Percentiles rank a stretch among this genome's conserved stretches.
Conservation (phyloP, 2,329 filamentous ascomycete species). For the Trichoderma brevicompactum region DNA sequence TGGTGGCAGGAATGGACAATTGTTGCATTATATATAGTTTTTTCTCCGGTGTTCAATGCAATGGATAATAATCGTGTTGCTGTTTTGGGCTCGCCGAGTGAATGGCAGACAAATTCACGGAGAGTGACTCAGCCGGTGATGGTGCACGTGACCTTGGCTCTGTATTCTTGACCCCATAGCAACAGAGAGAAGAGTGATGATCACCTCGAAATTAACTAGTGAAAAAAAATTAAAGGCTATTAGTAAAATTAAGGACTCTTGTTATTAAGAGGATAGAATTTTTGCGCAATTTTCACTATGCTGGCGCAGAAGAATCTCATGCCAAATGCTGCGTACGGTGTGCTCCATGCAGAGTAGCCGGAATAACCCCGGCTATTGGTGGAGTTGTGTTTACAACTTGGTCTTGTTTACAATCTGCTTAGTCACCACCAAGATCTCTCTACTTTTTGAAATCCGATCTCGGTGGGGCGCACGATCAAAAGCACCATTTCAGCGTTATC, state of each 20-base stretch:
- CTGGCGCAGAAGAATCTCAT: too few species aligned
- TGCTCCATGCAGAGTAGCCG: too few species aligned
- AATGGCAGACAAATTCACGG: too few species aligned
- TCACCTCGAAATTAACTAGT: background rate
- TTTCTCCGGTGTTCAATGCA: background rate
- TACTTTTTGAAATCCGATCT: background rate
- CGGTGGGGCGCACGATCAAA: background rate
- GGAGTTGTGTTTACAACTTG: too few species aligned
- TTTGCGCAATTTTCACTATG: too few species aligned
- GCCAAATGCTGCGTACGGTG: too few species aligned
- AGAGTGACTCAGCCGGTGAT: background rate
- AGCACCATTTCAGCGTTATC: background rate
- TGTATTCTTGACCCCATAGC: background rate
- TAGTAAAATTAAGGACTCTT: too few species aligned
- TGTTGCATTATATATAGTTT: background rate
- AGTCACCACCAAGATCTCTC: background rate
- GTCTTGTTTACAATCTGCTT: background rate
- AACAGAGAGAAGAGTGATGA: background rate
- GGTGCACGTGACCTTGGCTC: background rate
- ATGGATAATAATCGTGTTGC: background rate
- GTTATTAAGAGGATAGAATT: too few species aligned
- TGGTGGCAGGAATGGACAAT: background rate
- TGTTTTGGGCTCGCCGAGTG: slow-evolving; percentile 2
- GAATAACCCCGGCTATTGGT: background rate
- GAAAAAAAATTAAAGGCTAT: background rate